Conservation (phyloP, 176 grass and related monocot genomes). For the Hyparrhenia diplandra region DNA sequence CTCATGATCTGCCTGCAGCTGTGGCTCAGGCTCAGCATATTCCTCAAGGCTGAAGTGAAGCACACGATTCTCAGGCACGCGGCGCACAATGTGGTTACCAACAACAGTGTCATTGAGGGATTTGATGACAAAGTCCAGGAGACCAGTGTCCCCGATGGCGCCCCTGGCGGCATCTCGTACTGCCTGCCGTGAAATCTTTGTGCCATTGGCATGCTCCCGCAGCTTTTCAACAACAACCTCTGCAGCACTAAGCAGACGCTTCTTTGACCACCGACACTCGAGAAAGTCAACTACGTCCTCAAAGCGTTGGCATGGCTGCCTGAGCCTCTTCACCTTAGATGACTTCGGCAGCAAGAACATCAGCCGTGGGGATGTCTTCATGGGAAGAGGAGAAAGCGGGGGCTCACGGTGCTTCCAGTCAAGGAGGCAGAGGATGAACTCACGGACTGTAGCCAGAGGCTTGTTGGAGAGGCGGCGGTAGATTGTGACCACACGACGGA, state of each 20-base stretch:
- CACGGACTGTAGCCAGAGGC: constrained; percentile 50
- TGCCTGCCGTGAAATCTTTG: constrained; percentile 66
- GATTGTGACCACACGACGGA: constrained; percentile 53
- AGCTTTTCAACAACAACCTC: constrained; percentile 74
- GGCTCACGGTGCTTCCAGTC: constrained; percentile 58
- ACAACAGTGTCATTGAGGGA: constrained; percentile 71
- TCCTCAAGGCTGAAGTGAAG: constrained; percentile 86
- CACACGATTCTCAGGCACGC: constrained; percentile 55
- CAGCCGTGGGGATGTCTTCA: background rate
- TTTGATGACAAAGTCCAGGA: constrained; percentile 92
- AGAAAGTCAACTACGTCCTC: constrained; percentile 55
- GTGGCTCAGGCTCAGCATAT: constrained; percentile 1
- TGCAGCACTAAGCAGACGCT: constrained; percentile 58
- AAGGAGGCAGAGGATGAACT: constrained; percentile 71
- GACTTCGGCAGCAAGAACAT: constrained; percentile 30
- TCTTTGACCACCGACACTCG: constrained; percentile 69
- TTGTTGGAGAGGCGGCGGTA: constrained; percentile 58
- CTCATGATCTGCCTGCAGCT: background rate
- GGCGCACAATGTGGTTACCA: constrained; percentile 56
- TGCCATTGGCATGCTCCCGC: constrained; percentile 49
- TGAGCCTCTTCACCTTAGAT: constrained; percentile 19
- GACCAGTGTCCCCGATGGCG: constrained; percentile 83
- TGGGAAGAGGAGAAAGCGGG: constrained; percentile 9
- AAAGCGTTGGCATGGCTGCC: constrained; percentile 53
- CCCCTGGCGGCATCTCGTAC: constrained; percentile 80